Base-by-base conservation (phyloP, 2,329 filamentous ascomycete genomes). In the Fonsecaea nubica region DNA sequence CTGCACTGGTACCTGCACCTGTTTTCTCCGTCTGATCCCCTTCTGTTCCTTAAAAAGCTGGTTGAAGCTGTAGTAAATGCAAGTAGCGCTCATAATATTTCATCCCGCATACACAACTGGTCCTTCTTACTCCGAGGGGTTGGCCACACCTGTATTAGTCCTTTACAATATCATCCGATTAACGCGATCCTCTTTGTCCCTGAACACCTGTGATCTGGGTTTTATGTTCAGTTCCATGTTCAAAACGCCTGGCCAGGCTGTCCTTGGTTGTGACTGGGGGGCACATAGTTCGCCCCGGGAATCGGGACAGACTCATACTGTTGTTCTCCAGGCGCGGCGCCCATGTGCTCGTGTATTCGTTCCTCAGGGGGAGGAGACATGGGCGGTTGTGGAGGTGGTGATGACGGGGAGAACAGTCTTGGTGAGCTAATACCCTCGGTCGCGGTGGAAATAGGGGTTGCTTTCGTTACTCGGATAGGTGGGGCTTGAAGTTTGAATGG, bases 401-500 rank as follows among this genome's bases (percentile, higher is more conserved):
- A 58, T 75, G 78, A 69, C 71, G 83, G 72, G 64, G 77, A 74
- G 69, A 71, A 66, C 78, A 74, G 72, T 82, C 76, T 1, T 85
- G 80, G 25, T 85, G 83, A 77, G 95, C 76, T 1, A 76, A 95
- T 92, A 48, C 84, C 87, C 21, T 83, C 83, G 74, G 90, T 87
- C 45, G 81, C 79, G 62, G 86, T 79, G n/a, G 52, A 25, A 78
- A 88, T 91, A 33, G 92, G 92, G 0, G 92, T 95, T 6, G 92
- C 89, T 64, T 87, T 86, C 61, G 91, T 91, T 56, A 93, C 86
- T 77, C 90, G 92, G 77, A 85, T 84, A 0, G 94, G 94, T 48
- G 94, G 93, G 18, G 93, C 84, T 81, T 96, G 92, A 50, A 98
- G 88, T 76, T 91, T 89, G 85, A 98, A 97, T n/a, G 88, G 83